phyloP scores from a whole-genome alignment of 169 alveolate genomes.

The Plasmodium cynomolgi region DNA sequence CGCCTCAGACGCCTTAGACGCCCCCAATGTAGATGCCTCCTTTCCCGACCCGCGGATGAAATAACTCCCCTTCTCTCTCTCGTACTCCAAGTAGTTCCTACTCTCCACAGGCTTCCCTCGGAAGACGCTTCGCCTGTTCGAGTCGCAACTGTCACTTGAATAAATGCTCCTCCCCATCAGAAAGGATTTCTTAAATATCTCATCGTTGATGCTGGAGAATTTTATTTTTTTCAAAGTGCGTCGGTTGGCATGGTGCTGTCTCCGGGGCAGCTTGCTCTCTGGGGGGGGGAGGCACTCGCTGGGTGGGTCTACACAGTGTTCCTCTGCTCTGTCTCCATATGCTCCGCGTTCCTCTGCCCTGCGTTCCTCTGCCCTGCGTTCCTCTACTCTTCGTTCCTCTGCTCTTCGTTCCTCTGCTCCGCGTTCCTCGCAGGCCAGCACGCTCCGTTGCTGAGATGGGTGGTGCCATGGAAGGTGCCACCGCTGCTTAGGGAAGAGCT shows the following conservation, averaged over 20 bases:
- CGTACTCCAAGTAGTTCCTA: conserved; percentile 45
- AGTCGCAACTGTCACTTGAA: conserved; percentile 44
- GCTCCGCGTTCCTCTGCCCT: neutral
- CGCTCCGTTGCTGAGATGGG: neutral
- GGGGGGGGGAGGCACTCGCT: too few species aligned
- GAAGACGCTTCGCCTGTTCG: neutral
- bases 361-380: neutral
- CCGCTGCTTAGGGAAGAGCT: too few species aligned
- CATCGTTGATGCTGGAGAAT: neutral
- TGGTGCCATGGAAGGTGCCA: neutral
- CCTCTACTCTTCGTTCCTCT: neutral
- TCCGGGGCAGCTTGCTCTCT: neutral
- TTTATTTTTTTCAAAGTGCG: neutral
- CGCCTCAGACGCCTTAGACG: neutral
- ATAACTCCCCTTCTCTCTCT: neutral
- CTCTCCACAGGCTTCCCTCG: conserved; percentile 8
- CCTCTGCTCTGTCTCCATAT: neutral
- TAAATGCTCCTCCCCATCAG: conserved; percentile 10
- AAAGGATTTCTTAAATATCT: conserved; percentile 33
- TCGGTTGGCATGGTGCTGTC: neutral
- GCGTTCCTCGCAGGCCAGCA: neutral
- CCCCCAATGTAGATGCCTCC: neutral
- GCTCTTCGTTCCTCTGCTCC: neutral
- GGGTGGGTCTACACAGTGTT: neutral
- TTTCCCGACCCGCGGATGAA: neutral